Evolutionary conservation across 2,329 filamentous ascomycete genomes (phyloP).

Genomic region (Penicillium frequentans): DNA sequence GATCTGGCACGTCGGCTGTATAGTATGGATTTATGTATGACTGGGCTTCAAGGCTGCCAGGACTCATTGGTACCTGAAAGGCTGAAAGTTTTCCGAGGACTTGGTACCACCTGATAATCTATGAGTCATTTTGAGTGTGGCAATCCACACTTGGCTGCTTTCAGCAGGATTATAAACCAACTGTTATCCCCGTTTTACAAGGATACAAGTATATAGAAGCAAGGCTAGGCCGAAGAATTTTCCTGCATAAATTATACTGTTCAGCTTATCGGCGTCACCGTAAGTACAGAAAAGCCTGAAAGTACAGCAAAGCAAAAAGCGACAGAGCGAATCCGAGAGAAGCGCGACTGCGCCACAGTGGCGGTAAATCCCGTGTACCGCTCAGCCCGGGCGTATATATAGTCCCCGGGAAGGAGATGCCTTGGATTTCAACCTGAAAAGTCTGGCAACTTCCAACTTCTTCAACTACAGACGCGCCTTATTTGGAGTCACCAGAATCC

Average conservation of each 20-base stretch:
- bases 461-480: not conserved
- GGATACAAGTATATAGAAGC: not conserved
- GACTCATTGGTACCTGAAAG: not conserved
- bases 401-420: not conserved
- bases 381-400: not conserved
- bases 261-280: slow-evolving; percentile 2
- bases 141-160: not conserved
- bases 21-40: not conserved
- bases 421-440: not conserved
- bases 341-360: slow-evolving; percentile 3
- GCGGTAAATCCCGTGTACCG: not conserved
- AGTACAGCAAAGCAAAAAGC: not conserved
- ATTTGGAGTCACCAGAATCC: not conserved
- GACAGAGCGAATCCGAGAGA: not conserved
- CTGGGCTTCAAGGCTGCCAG: not conserved
- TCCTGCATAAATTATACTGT: not conserved
- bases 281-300: not conserved
- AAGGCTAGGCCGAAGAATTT: not conserved
- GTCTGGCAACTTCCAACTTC: not conserved
- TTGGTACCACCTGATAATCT: not conserved
- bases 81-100: not conserved
- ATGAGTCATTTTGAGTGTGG: not conserved
- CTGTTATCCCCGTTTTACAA: not conserved
- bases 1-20: not conserved
- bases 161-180: not conserved